Percentiles rank a stretch among this genome's conserved stretches.
These are phyloP conservation scores for Diutina sp. DNA, from an alignment of 1,139 yeast genomes.

Conservation along the genomic window DNA sequence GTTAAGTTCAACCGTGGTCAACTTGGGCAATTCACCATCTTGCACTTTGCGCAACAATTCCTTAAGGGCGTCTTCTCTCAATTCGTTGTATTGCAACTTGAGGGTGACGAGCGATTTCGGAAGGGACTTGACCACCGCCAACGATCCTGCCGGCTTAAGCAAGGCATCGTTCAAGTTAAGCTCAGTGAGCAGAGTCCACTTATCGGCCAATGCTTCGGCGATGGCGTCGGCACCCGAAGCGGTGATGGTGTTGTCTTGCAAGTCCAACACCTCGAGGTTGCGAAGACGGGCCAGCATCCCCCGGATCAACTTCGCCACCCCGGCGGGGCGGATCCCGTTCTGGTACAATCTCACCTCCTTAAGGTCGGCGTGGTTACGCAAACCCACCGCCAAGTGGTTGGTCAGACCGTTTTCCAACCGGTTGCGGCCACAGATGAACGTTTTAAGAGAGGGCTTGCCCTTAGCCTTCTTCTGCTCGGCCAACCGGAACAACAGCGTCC, in stretches of 20 bases:
- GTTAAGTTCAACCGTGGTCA: constrained; percentile 65
- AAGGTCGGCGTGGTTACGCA: constrained; percentile 62
- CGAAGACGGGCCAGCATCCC: constrained; percentile 58
- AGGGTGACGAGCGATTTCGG: constrained; percentile 19
- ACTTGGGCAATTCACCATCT: constrained; percentile 37
- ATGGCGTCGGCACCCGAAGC: constrained; percentile 39
- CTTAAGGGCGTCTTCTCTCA: constrained; percentile 53
- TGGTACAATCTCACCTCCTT: constrained; percentile 75
- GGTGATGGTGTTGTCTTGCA: constrained; percentile 93
- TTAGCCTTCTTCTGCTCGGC: constrained; percentile 47
- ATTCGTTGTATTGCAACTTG: constrained; percentile 82
- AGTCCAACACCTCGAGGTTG: constrained; percentile 57
- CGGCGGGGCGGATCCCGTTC: constrained; percentile 93
- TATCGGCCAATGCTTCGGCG: constrained; percentile 41
- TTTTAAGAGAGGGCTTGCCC: constrained; percentile 40
- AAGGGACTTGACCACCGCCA: constrained; percentile 36
- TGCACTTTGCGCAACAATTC: constrained; percentile 38
- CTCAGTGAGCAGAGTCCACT: constrained; percentile 44
- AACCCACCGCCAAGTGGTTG: constrained; percentile 63
- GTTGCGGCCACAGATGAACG: constrained; percentile 93
- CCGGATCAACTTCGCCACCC: constrained; percentile 61
- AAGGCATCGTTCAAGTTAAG: constrained; percentile 84
- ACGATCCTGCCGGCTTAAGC: constrained; percentile 65
- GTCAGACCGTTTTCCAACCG: constrained; percentile 91
- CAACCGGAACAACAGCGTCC: constrained; percentile 65